Base-by-base conservation (phyloP, 805 yeast species). In the Lachancea thermotolerans region DNA sequence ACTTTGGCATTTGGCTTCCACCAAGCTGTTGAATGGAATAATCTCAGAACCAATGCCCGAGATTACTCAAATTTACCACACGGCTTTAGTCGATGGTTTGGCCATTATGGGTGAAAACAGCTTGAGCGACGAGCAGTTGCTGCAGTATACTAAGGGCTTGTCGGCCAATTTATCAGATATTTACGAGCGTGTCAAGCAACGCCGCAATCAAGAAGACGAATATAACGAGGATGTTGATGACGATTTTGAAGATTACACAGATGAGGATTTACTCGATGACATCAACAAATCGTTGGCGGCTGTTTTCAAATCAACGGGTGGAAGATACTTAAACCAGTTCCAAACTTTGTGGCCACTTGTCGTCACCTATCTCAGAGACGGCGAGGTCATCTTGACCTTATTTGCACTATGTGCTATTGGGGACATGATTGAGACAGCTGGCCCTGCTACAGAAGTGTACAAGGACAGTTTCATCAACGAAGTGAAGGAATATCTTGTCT, bases 261-360 rank as follows among this genome's bases (percentile, higher is more conserved):
- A 93, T 62, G 97, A 89, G 59, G 96, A 90, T 59, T 69, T 93
- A 38, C 67, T 89, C 42, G 95, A 88, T 56, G 95, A 91, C 60
- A 79, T 89, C 51, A 85, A 84, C 61, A 85, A 83, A 60, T 81
- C 84, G 1, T 64, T 93, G 33, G 73, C 83, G 7, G 73, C 83
- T 0, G 71, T 88, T 14, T 84, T 91, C 73, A 82, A 78, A 62
- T 74, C 77, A 35, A 70, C 77, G 17, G 75, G 77, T 51, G 65
- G 71, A 5, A 69, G 69, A 45, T 86, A 85, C 62, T 60, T 87
- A 45, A 77, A 80, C 10, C 75, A 77, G 3, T 85, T 85, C 66
- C 83, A 82, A 60, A 59, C 67, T 3, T 58, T 88, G 49, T 72
- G 81, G 52, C 85, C 90, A 28, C 70, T 82, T 1, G 64, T 87